Base-by-base conservation (phyloP, 306 rosid species). In the Acacia acuminata region DNA sequence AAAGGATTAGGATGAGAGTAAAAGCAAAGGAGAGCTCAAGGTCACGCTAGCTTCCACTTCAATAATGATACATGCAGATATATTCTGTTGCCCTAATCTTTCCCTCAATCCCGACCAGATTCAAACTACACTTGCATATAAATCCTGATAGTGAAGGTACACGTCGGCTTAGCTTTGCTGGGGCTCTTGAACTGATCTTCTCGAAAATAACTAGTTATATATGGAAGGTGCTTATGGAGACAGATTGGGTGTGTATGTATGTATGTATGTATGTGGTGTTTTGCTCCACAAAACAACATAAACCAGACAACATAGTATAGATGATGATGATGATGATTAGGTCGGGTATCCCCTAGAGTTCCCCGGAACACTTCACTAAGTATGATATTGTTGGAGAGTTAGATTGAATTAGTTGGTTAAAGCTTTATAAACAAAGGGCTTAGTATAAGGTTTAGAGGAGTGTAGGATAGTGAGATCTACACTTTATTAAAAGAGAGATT, bases 291-390 rank as follows among this genome's bases (percentile, higher is more conserved):
- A 11, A 63, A 44, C 43, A 65, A 1, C 3, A 76, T 10, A 14
- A 76, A 17, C 51, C 43, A 58, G 51, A 10, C 38, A 48, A 65
- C 16, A 9, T 1, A 51, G 42, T 15, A 13, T 5, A 53, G 69
- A 66, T 69, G 68, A 79, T 0, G 17, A 60, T 0, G 17, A 60
- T 22, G 16, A 25, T 61, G 13, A 22, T 60, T 24, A 11, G 38
- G 68, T 63, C 68, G 14, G 82, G 15, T 40, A 32, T 70, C 58
- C 20, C 71, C 82, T 79, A 5, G 82, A 79, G 82, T 79, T 30
- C 32, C 32, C 32, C 32, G 32, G 32, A 30, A 30, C 32, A 30
- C 82, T 70, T 79, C 77, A 70, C 12, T 53, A 47, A 42, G 60
- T 63, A 63, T 63, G 42, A 36, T 36, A 36, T 36, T 36, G 40